Evolutionary conservation across 2,329 filamentous ascomycete genomes (phyloP).

Genomic region (Neurospora crassa): DNA sequence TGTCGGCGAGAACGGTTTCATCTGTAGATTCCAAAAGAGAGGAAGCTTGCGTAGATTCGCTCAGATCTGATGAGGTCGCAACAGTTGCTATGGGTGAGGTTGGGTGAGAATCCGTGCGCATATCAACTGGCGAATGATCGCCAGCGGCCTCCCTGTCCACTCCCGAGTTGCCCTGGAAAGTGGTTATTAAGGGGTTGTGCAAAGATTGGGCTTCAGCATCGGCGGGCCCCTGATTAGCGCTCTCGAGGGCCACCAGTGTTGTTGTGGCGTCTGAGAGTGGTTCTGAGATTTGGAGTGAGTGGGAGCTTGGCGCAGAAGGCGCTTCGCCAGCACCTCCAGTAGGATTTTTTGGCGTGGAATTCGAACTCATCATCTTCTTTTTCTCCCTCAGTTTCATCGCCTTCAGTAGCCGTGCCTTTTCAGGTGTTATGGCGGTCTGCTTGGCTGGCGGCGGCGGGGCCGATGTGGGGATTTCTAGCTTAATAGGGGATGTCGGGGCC

Average conservation of each 20-base stretch:
- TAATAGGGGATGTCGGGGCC: slow-evolving; percentile 35
- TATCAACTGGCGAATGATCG: slow-evolving; percentile 36
- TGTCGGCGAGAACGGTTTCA: slow-evolving; percentile 39
- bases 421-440: slow-evolving; percentile 59
- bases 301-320: slow-evolving; percentile 14
- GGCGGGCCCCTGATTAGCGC: background rate
- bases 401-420: slow-evolving; percentile 89
- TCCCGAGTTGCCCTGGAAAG: slow-evolving; percentile 44
- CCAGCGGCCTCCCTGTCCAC: slow-evolving; percentile 39
- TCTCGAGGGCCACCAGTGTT: slow-evolving; percentile 1
- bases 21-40: slow-evolving; percentile 55
- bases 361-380: slow-evolving; percentile 44
- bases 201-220: background rate
- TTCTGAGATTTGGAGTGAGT: slow-evolving; percentile 21
- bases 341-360: slow-evolving; percentile 20
- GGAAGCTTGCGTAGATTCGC: slow-evolving; percentile 52
- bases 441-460: slow-evolving; percentile 32
- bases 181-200: slow-evolving; percentile 17
- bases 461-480: slow-evolving; percentile 24
- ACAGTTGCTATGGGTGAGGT: slow-evolving; percentile 45
- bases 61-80: slow-evolving; percentile 43
- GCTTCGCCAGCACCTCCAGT: slow-evolving; percentile 20
- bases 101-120: slow-evolving; percentile 47
- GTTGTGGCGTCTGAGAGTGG: slow-evolving; percentile 25
- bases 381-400: slow-evolving; percentile 84